A percentile compares a stretch with the other conserved stretches of the same genome.
These are phyloP conservation scores for Pelagomonas calceolata DNA, from an alignment of 108 stramenopile genomes.

Conservation along the genomic window DNA sequence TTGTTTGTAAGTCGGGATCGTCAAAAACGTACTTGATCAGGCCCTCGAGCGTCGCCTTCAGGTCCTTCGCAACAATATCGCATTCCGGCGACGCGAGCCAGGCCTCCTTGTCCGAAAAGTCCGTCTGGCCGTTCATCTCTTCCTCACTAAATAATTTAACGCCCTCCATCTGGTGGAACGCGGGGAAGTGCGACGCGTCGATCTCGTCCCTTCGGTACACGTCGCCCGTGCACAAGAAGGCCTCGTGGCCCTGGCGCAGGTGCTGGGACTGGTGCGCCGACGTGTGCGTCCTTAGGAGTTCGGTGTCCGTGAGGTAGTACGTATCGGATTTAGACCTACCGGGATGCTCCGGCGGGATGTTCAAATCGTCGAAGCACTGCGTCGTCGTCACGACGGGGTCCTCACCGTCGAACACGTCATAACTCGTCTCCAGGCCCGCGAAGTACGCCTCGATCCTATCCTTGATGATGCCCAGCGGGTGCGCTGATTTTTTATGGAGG, in stretches of 20 bases:
- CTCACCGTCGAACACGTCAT: slow-evolving; percentile 33
- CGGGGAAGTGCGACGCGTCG: slow-evolving; percentile 84
- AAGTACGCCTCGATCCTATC: slow-evolving; percentile 69
- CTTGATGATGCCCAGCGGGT: slow-evolving; percentile 81
- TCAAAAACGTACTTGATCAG: slow-evolving; percentile 70
- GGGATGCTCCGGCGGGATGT: slow-evolving; percentile 69
- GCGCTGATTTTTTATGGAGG: slow-evolving; percentile 50
- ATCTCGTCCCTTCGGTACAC: slow-evolving; percentile 91
- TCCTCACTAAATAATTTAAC: slow-evolving; percentile 78
- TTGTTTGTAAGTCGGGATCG: slow-evolving; percentile 34
- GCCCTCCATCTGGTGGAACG: slow-evolving; percentile 95
- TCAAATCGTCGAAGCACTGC: slow-evolving; percentile 49
- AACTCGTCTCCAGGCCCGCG: slow-evolving; percentile 20
- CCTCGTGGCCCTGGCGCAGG: slow-evolving; percentile 50
- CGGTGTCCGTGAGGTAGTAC: slow-evolving; percentile 65
- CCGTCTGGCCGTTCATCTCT: slow-evolving; percentile 20
- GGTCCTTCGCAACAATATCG: slow-evolving; percentile 40
- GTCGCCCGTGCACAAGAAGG: slow-evolving; percentile 77
- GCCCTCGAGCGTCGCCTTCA: slow-evolving; percentile 63
- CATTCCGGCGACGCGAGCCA: slow-evolving; percentile 17
- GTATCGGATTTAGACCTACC: slow-evolving; percentile 74
- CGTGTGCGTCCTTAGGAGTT: slow-evolving; percentile 82
- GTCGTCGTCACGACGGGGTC: slow-evolving; percentile 51
- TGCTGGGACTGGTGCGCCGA: slow-evolving; percentile 81
- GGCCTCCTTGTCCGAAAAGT: slow-evolving; percentile 12